Evolutionary conservation across 2,329 filamentous ascomycete species (phyloP).

Genomic region (Pseudocercospora cruenta): DNA sequence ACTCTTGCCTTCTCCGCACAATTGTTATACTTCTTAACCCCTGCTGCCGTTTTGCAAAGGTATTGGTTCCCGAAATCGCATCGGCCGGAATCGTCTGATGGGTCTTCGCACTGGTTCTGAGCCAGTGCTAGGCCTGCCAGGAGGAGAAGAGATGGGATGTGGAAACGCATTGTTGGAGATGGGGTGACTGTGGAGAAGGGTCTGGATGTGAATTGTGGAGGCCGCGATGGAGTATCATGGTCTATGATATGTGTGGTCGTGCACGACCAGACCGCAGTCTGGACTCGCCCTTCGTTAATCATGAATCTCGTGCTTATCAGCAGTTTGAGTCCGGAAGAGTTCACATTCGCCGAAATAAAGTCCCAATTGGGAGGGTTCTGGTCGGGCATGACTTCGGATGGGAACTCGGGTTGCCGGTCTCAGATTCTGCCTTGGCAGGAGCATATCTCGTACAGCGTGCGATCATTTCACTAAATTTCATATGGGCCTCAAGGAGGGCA

Average conservation of each 20-base stretch:
- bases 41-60: background rate
- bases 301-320: background rate
- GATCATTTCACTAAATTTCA: background rate
- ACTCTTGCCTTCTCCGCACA: background rate
- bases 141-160: background rate
- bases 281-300: background rate
- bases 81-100: background rate
- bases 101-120: constrained; percentile 1
- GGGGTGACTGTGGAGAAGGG: background rate
- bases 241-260: background rate
- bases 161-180: constrained; percentile 1
- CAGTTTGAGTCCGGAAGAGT: background rate
- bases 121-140: background rate
- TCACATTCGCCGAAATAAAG: background rate
- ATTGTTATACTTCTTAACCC: constrained; percentile 4
- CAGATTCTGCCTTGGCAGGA: background rate
- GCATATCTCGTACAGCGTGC: background rate
- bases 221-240: background rate
- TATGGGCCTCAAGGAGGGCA: background rate
- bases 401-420: background rate
- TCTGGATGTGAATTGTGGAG: background rate
- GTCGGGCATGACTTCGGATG: background rate
- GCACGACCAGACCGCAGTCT: background rate
- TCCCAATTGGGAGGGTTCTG: background rate
- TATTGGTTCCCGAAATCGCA: constrained; percentile 3